Evolutionary conservation across 768 basidiomycete species (phyloP).

Genomic region (Pisolithus orientalis): DNA sequence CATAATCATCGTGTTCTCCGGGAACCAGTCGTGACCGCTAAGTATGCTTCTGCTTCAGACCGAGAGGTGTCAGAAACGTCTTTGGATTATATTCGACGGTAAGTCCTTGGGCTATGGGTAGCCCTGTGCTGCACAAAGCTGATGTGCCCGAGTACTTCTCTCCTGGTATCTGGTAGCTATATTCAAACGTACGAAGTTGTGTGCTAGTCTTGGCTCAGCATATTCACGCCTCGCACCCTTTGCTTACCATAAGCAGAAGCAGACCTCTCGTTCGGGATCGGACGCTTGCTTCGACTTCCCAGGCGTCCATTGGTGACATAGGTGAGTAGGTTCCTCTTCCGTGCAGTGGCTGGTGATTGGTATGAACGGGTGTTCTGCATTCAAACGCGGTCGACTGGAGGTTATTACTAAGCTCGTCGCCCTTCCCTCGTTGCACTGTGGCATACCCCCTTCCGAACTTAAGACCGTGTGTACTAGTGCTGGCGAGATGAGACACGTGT

Average conservation of each 20-base stretch:
- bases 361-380: constrained; percentile 1
- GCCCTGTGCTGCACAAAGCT: neutral
- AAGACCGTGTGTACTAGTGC: neutral
- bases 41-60: neutral
- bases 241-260: constrained; percentile 19
- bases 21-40: neutral
- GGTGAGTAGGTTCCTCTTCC: constrained; percentile 10
- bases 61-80: constrained; percentile 15
- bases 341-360: neutral
- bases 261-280: neutral
- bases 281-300: neutral
- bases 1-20: too few relatives aligned
- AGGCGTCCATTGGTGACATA: constrained; percentile 5
- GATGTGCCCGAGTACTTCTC: constrained; percentile 2
- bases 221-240: constrained; percentile 26
- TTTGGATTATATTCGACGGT: constrained; percentile 24
- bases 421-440: constrained; percentile 20
- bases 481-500: constrained; percentile 6
- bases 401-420: constrained; percentile 19
- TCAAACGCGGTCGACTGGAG: constrained; percentile 20
- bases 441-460: neutral
- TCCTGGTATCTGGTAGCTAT: constrained; percentile 12
- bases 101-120: constrained; percentile 3
- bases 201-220: constrained; percentile 27
- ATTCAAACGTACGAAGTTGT: constrained; percentile 26